Percentiles rank a stretch among this genome's conserved stretches.
Evolutionary conservation across 164 flowering plant genomes (phyloP).

Genomic region (Vitis rotundifolia): DNA sequence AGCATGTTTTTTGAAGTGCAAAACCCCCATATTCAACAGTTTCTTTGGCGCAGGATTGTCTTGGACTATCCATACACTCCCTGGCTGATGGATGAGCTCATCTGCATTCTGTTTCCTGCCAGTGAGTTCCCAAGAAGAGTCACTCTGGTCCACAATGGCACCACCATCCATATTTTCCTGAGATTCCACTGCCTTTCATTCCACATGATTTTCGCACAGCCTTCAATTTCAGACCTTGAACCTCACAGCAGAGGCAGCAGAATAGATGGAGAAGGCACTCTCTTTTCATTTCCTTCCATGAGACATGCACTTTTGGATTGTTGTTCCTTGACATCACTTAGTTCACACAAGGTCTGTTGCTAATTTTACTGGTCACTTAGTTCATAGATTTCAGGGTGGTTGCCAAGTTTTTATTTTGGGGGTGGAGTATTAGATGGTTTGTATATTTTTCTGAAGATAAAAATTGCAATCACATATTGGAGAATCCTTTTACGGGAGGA

Average conservation of each 20-base stretch:
- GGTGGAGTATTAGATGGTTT: slow-evolving; percentile 16
- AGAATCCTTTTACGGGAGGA: slow-evolving; percentile 27
- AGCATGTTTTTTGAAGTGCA: slow-evolving; percentile 36
- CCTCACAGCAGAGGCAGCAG: slow-evolving; percentile 58
- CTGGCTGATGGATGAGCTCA: slow-evolving; percentile 66
- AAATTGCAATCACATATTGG: slow-evolving; percentile 10
- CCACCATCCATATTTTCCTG: slow-evolving; percentile 36
- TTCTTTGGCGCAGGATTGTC: slow-evolving; percentile 97
- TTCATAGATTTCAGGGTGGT: slow-evolving; percentile 45
- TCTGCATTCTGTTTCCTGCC: slow-evolving; percentile 60
- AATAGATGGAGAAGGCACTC: slow-evolving; percentile 61
- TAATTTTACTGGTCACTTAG: slow-evolving; percentile 59
- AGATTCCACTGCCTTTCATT: slow-evolving; percentile 43
- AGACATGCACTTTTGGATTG: slow-evolving; percentile 73
- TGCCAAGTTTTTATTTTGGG: slow-evolving; percentile 19
- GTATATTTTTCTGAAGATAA: slow-evolving; percentile 15
- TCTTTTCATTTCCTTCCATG: slow-evolving; percentile 61
- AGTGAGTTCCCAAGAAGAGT: slow-evolving; percentile 63
- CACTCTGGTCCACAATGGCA: slow-evolving; percentile 70
- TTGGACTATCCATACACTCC: slow-evolving; percentile 55
- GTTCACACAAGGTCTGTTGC: slow-evolving; percentile 89
- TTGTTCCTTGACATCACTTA: slow-evolving; percentile 85
- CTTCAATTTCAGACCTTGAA: slow-evolving; percentile 42
- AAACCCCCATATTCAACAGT: slow-evolving; percentile 73
- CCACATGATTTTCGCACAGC: slow-evolving; percentile 53